phyloP scores from a whole-genome alignment of 331 rosid species.

The Quercus phellos region DNA sequence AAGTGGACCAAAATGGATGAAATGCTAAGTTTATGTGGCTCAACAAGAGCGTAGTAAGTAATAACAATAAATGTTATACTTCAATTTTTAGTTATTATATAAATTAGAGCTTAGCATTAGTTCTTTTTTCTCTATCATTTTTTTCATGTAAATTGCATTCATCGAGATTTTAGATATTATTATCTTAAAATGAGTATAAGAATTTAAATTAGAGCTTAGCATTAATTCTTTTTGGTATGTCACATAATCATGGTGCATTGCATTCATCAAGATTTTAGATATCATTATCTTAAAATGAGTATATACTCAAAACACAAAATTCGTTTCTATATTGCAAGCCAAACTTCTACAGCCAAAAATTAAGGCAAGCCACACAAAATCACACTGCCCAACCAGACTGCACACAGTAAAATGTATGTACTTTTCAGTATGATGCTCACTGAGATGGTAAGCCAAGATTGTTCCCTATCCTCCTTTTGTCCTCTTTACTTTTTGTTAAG shows the following conservation, averaged over 20 bases:
- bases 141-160: too few species aligned
- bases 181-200: too few species aligned
- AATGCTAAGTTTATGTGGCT: too few species aligned
- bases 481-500: constrained; percentile 63
- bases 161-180: too few species aligned
- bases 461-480: not conserved
- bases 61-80: too few species aligned
- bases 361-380: not conserved
- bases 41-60: too few species aligned
- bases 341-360: constrained; percentile 2
- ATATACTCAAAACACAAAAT: not conserved
- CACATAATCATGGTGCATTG: not conserved
- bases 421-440: constrained; percentile 22
- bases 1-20: too few species aligned
- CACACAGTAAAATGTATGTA: not conserved
- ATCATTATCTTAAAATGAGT: not conserved
- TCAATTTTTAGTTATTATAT: too few species aligned
- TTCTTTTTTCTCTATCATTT: too few species aligned
- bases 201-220: too few species aligned
- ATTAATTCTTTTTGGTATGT: not conserved
- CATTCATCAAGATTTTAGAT: not conserved
- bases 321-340: not conserved
- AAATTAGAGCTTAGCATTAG: too few species aligned
- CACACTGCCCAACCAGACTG: constrained; percentile 3
- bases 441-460: constrained; percentile 36